These are phyloP conservation scores for Acacia pycnantha DNA, from an alignment of 331 rosid species.

Conservation along the genomic window DNA sequence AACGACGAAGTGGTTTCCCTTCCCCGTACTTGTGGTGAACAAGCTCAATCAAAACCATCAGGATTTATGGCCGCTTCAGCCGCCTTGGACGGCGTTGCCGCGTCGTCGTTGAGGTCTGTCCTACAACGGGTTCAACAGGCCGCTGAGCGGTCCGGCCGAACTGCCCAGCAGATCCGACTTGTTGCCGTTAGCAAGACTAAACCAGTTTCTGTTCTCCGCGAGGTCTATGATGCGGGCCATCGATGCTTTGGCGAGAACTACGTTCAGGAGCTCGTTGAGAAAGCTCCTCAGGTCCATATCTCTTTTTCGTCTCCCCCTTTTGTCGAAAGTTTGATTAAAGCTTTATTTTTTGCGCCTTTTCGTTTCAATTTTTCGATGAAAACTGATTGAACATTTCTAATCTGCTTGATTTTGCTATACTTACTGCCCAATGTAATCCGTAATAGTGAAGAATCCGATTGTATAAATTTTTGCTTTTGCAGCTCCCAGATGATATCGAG, in stretches of 20 bases:
- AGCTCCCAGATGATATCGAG: conserved; percentile 86
- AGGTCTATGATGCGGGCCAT: conserved; percentile 51
- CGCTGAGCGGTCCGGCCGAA: conserved; percentile 59
- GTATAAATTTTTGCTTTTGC: background rate
- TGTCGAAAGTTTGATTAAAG: background rate
- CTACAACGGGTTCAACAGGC: conserved; percentile 63
- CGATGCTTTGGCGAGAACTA: conserved; percentile 61
- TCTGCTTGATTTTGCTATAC: background rate
- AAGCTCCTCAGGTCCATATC: conserved; percentile 42
- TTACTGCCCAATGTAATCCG: background rate
- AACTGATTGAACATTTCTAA: background rate
- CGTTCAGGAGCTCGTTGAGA: conserved; percentile 51
- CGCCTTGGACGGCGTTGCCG: conserved; percentile 48
- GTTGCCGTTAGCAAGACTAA: conserved; percentile 94
- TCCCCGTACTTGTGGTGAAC: background rate
- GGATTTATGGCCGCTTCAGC: conserved; percentile 53
- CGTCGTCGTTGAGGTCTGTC: conserved; percentile 55
- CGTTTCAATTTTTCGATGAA: background rate
- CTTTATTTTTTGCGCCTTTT: background rate
- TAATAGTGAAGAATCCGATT: background rate
- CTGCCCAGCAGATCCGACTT: conserved; percentile 49
- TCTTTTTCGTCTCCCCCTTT: background rate
- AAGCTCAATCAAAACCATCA: background rate
- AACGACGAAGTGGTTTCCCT: background rate
- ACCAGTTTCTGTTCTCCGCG: conserved; percentile 37